phyloP scores from a whole-genome alignment of 2,329 filamentous ascomycete species.

The Aphanocladium album region DNA sequence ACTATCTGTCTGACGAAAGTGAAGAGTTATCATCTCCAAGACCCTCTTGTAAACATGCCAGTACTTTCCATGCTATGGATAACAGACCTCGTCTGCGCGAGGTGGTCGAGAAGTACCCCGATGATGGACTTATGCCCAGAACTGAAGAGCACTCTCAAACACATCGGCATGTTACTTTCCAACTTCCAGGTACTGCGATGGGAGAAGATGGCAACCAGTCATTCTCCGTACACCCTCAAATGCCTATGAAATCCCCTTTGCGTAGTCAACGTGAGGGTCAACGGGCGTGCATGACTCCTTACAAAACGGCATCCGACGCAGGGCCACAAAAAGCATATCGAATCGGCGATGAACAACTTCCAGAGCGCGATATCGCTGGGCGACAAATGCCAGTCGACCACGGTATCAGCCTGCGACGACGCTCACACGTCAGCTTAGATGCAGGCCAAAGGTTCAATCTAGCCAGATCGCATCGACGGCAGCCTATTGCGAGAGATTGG shows the following conservation, averaged over 20 bases:
- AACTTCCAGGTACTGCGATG: conserved; percentile 9
- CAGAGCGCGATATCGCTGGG: conserved; percentile 21
- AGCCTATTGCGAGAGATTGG: conserved; percentile 70
- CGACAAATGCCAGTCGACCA: conserved; percentile 25
- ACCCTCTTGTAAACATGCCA: conserved; percentile 21
- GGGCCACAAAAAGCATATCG: conserved; percentile 13
- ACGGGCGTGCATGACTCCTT: not conserved
- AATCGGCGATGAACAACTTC: conserved; percentile 20
- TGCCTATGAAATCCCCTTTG: not conserved
- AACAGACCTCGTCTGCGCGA: conserved; percentile 23
- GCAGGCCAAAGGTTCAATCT: conserved; percentile 48
- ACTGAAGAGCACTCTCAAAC: conserved; percentile 13
- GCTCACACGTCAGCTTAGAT: conserved; percentile 50
- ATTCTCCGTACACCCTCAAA: not conserved
- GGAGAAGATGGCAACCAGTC: conserved; percentile 11
- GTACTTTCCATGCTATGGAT: conserved; percentile 20
- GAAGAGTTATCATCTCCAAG: conserved; percentile 8
- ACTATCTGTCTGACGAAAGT: not conserved
- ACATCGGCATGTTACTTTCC: conserved; percentile 17
- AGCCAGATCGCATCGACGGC: conserved; percentile 49
- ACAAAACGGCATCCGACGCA: not conserved
- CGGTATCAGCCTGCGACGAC: conserved; percentile 42
- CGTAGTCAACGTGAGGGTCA: not conserved
- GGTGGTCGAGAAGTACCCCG: conserved; percentile 24
- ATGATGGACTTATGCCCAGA: conserved; percentile 3